These are phyloP conservation scores for Ceratocystis colombiana DNA, from an alignment of 2,329 filamentous ascomycete species.

Conservation along the genomic window DNA sequence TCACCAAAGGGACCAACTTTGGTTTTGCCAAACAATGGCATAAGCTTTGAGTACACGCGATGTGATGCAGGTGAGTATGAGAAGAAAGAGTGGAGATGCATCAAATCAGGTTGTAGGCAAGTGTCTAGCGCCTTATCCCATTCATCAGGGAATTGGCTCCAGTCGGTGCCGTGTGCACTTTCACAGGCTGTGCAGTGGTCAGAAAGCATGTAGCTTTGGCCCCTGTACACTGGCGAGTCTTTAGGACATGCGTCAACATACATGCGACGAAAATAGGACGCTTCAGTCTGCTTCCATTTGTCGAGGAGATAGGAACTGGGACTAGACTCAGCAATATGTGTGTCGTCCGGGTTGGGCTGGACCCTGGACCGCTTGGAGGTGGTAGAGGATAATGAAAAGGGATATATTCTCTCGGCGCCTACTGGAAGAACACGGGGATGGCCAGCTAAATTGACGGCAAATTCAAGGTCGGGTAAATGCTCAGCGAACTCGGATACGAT, in stretches of 20 bases:
- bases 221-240: conserved; percentile 40
- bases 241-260: conserved; percentile 49
- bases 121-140: conserved; percentile 57
- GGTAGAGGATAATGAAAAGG: neutral
- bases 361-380: neutral
- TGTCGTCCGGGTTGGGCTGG: neutral
- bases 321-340: neutral
- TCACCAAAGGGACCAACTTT: conserved; percentile 65
- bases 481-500: conserved; percentile 64
- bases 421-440: conserved; percentile 54
- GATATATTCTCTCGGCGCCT: conserved; percentile 10
- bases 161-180: conserved; percentile 41
- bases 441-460: conserved; percentile 73
- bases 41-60: conserved; percentile 52
- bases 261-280: conserved; percentile 35
- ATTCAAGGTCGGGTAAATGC: conserved; percentile 69
- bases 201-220: conserved; percentile 16
- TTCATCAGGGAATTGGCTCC: conserved; percentile 54
- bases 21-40: conserved; percentile 66
- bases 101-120: conserved; percentile 68
- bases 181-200: conserved; percentile 21
- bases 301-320: neutral
- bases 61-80: conserved; percentile 49
- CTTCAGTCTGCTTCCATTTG: conserved; percentile 19
- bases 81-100: conserved; percentile 60